phyloP scores from a whole-genome alignment of 768 basidiomycete genomes.

The Amanita inopinata region DNA sequence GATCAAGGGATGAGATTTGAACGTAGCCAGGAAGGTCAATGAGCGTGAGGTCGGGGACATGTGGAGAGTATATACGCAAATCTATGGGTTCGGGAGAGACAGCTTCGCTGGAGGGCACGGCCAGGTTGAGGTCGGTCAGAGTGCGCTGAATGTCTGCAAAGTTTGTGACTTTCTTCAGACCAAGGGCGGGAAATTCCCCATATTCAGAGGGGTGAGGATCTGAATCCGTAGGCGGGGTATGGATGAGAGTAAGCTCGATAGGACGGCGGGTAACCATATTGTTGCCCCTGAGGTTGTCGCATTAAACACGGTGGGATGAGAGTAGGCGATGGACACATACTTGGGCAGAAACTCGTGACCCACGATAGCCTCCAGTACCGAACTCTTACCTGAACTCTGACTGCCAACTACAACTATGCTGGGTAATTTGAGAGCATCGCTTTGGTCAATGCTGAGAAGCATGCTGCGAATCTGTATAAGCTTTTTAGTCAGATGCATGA shows the following conservation, averaged over 20 bases:
- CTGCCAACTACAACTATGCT: conserved; percentile 98
- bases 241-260: conserved; percentile 94
- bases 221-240: conserved; percentile 62
- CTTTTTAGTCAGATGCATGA: conserved; percentile 90
- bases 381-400: conserved; percentile 98
- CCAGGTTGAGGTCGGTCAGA: conserved; percentile 89
- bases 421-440: conserved; percentile 86
- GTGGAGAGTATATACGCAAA: conserved; percentile 90
- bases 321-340: conserved; percentile 37
- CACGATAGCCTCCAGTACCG: conserved; percentile 93
- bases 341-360: conserved; percentile 98
- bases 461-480: conserved; percentile 94
- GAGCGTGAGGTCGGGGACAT: conserved; percentile 94
- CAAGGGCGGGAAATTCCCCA: conserved; percentile 89
- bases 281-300: conserved; percentile 61
- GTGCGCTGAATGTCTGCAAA: conserved; percentile 90
- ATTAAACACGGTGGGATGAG: conserved; percentile 1
- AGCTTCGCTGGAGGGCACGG: conserved; percentile 82
- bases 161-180: conserved; percentile 81
- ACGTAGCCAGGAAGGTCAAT: conserved; percentile 98
- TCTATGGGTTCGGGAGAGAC: conserved; percentile 95
- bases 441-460: conserved; percentile 94
- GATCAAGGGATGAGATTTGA: conserved; percentile 90
- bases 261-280: conserved; percentile 99
- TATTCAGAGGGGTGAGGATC: conserved; percentile 57